Evolutionary conservation across 164 flowering plant species (phyloP).

Genomic region (Chimonanthus praecox): DNA sequence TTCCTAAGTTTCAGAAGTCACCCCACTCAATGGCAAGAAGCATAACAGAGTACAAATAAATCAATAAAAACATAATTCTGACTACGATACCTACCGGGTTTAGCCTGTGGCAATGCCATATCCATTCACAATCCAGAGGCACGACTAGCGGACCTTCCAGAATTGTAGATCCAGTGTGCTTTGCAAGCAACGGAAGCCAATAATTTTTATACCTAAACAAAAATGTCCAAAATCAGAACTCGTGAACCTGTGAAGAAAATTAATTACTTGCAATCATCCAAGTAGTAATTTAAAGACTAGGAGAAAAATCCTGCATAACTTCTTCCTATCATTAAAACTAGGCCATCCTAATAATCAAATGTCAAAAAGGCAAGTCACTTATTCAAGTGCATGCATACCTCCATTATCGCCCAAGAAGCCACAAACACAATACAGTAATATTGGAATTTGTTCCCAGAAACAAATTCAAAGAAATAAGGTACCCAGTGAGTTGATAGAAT

Average conservation of each 20-base stretch:
- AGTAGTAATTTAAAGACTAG: not conserved
- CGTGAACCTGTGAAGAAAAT: not conserved
- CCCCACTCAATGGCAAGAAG: not conserved
- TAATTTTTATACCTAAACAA: slow-evolving; percentile 61
- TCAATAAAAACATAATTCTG: not conserved
- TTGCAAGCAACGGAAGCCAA: slow-evolving; percentile 96
- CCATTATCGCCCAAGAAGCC: not conserved
- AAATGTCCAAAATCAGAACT: not conserved
- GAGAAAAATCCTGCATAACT: not conserved
- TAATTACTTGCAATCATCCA: not conserved
- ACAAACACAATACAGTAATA: not conserved
- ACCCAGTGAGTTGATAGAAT: too few relatives aligned
- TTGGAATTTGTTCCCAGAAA: not conserved
- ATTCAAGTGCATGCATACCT: not conserved
- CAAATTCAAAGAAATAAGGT: not conserved
- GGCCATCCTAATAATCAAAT: not conserved
- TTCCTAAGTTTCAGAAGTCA: not conserved
- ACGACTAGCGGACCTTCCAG: slow-evolving; percentile 67
- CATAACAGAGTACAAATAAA: not conserved
- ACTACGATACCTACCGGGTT: slow-evolving; percentile 59
- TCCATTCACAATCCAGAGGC: slow-evolving; percentile 98
- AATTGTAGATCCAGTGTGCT: slow-evolving; percentile 40
- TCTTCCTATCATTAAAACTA: not conserved
- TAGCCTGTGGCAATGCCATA: slow-evolving; percentile 98
- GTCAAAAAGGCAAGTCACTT: not conserved